Percentiles rank a stretch among this genome's conserved stretches.
Conservation (phyloP, 371 early-diverging fungal genomes). For the Actinomortierella ambigua region DNA sequence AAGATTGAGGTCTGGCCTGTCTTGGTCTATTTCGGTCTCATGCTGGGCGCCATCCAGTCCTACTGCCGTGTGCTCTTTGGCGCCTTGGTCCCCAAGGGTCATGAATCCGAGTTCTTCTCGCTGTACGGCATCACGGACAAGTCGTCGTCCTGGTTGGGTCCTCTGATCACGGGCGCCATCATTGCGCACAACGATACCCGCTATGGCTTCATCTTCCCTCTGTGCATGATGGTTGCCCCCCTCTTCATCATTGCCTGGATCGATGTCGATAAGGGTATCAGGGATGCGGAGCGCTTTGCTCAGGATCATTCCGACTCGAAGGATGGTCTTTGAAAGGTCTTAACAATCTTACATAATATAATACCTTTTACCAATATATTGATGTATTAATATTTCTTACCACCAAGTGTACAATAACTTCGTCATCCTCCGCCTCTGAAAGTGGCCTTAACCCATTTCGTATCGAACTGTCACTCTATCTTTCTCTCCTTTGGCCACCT, state of each 20-base stretch:
- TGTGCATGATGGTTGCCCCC: slow-evolving; percentile 51
- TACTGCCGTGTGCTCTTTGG: slow-evolving; percentile 55
- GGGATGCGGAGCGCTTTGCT: slow-evolving; percentile 48
- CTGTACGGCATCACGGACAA: slow-evolving; percentile 67
- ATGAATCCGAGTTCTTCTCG: slow-evolving; percentile 61
- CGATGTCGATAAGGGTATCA: slow-evolving; percentile 54
- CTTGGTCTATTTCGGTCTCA: slow-evolving; percentile 54
- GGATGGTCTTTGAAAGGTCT: slow-evolving; percentile 33
- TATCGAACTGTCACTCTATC: too few relatives aligned
- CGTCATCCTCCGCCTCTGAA: too few relatives aligned
- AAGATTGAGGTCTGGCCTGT: slow-evolving; percentile 52
- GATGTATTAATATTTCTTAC: too few relatives aligned
- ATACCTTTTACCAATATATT: too few relatives aligned
- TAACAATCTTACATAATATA: too few relatives aligned
- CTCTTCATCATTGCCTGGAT: slow-evolving; percentile 47
- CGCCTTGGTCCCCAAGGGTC: slow-evolving; percentile 51
- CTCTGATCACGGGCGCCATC: slow-evolving; percentile 61
- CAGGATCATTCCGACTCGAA: slow-evolving; percentile 35
- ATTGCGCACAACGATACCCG: slow-evolving; percentile 46
- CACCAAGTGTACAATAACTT: too few relatives aligned
- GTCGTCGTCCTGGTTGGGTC: slow-evolving; percentile 68
- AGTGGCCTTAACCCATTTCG: too few relatives aligned
- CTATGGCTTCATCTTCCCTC: slow-evolving; percentile 51
- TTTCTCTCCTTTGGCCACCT: too few relatives aligned
- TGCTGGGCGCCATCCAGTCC: slow-evolving; percentile 59